Base-by-base conservation (phyloP, 352 stramenopile species). In the Pythium grandisporangium region DNA sequence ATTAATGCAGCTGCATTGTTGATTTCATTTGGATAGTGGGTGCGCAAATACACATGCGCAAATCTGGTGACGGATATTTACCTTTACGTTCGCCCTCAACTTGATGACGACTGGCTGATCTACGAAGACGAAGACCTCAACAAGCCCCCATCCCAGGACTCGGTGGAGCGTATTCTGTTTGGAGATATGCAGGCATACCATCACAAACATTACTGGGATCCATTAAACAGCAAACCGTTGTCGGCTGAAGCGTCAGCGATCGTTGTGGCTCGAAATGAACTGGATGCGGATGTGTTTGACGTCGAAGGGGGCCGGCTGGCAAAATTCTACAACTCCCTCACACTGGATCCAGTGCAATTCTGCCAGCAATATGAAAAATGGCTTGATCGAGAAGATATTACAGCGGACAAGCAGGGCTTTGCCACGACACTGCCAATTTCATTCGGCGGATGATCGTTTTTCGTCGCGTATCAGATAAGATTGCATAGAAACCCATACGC, bases 161-260 rank as follows among this genome's bases (percentile, higher is more conserved):
- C 70, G 7, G 58, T 84, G 16, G 74, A 91, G 46, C 70, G 72
- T 6, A 48, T 88, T n/a, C 55, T 88, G 54, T 84, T 86, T 53
- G 78, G 78, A 8, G 78, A 91, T 47, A 82, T 91, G 68, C 78
- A 91, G 49, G 70, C 74, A n/a, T 91, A 83, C 48, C 78, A 91
- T 32, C 70, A 88, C 61, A 88, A 88, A 41, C 66, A 85, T 37
- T 91, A 91, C 50, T 91, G 77, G 58, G 75, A 87, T 45, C 73
- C 66, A 19, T 63, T 79, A 39, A 58, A 44, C 13, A 55, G 48
- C 32, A 83, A 79, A 37, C 42, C 66, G 21, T 59, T 85, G 21
- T 51, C 69, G 23, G 43, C 45, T 16, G 66, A 68, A 23, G 50
- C 58, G 24, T 82, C 71, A 30, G 48, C 78, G 24, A 66, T 84